Percentiles rank a stretch among this genome's conserved stretches.
These are phyloP conservation scores for Ophiostoma sp. DNA, from an alignment of 2,329 filamentous ascomycete species.

Conservation along the genomic window DNA sequence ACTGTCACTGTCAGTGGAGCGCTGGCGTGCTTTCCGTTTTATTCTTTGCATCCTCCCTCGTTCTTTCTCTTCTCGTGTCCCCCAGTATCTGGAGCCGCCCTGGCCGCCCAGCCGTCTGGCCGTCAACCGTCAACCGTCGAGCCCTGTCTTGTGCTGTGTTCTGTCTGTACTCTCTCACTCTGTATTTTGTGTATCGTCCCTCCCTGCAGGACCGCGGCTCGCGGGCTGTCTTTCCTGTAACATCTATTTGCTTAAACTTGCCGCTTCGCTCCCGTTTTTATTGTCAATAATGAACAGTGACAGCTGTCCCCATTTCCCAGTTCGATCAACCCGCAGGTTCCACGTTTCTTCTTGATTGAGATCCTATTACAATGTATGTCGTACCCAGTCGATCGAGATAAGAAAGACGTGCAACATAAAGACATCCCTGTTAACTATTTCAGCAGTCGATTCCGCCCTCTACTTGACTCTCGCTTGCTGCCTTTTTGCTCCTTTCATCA, in stretches of 20 bases:
- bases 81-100: conserved; percentile 17
- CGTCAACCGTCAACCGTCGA: neutral
- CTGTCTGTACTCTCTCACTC: neutral
- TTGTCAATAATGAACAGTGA: too few species aligned
- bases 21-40: neutral
- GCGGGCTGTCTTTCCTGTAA: neutral
- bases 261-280: neutral
- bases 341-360: conserved; percentile 23
- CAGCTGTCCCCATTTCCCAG: conserved; percentile 14
- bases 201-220: conserved; percentile 10
- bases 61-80: neutral
- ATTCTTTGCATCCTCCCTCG: neutral
- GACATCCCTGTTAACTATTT: neutral
- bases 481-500: conserved; percentile 9
- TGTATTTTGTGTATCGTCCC: neutral
- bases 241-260: neutral
- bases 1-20: neutral
- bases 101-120: conserved; percentile 23
- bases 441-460: conserved; percentile 5
- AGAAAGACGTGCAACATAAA: neutral
- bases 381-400: neutral
- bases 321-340: neutral
- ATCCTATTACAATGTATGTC: neutral
- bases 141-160: neutral
- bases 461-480: conserved; percentile 17